Evolutionary conservation across 2,329 filamentous ascomycete species (phyloP), one percentile per base, ranked within the genome.

Genomic region (Epichloe elymi): DNA sequence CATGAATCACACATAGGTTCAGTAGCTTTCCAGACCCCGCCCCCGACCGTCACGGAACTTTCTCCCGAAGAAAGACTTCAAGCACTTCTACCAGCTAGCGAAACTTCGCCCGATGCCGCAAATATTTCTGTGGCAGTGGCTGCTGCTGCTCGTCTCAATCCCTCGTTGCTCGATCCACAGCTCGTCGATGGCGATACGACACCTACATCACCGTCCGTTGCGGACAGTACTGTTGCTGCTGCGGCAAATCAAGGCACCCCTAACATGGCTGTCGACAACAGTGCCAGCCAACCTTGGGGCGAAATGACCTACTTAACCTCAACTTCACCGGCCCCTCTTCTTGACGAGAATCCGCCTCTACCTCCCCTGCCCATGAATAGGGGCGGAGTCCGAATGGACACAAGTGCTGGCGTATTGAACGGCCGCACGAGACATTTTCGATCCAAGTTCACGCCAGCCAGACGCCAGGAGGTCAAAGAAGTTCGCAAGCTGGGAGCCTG

Each of bases 401-500:
- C 70, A 3, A 66, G 65, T 30, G 68, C 71, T 46, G 59, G 63
- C 3, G 57, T 62, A 1, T 63, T 71, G 2, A 72, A 78, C 44
- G 74, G 74, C 11, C 71, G 71, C 49, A 68, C 73, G 2, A 73
- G 74, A 15, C 73, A 82, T 57, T 72, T 74, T 7, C 74, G 80
- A 10, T 76, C 78, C 4, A 70, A 76, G 8, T 83, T 83, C 56
- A 76, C 74, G 19, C 70, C 76, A 5, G 68, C 67, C 1, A 71
- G 81, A n/a, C 71, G 81, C 20, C 81, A 78, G 59, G 78, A 84
- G 59, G 80, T 85, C 2, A 79, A 82, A 56, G 77, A 80, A 55
- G 78, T 84, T 20, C 75, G 81, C 23, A 80, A 80, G 57, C 74
- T 80, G 37, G 81, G 81, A 5, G 80, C 81, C 12, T 85, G 81